Evolutionary conservation across 1,139 yeast genomes (phyloP).

Genomic region (Schizosaccharomyces versatilis): DNA sequence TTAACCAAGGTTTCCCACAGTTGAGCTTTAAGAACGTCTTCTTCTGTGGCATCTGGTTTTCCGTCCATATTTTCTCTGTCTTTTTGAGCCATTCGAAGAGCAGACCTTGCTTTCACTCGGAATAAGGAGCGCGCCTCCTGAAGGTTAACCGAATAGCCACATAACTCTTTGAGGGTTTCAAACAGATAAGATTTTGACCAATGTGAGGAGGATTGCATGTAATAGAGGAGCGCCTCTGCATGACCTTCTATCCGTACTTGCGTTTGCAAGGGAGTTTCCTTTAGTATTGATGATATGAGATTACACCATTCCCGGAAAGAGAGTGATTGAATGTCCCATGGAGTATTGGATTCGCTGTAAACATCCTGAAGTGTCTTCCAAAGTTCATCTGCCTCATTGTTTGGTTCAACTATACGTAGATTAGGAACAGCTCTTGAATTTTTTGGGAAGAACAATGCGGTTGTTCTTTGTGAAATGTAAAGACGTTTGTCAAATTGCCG

Average conservation of each 20-base stretch:
- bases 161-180: neutral
- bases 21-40: neutral
- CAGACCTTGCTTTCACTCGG: neutral
- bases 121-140: neutral
- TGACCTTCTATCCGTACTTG: neutral
- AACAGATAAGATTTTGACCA: neutral
- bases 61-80: neutral
- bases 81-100: neutral
- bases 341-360: neutral
- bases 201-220: neutral
- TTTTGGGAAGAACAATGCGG: neutral
- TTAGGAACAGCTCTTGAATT: neutral
- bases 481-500: neutral
- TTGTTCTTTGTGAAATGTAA: neutral
- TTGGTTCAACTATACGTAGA: neutral
- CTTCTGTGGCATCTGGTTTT: neutral
- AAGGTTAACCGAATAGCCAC: neutral
- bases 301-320: neutral
- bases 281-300: neutral
- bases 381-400: neutral
- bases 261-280: neutral
- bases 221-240: neutral
- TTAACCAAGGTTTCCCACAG: neutral
- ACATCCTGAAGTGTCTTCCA: neutral
- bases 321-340: neutral